Evolutionary conservation across 2,329 filamentous ascomycete species (phyloP).

Genomic region (Curvularia spicifera): DNA sequence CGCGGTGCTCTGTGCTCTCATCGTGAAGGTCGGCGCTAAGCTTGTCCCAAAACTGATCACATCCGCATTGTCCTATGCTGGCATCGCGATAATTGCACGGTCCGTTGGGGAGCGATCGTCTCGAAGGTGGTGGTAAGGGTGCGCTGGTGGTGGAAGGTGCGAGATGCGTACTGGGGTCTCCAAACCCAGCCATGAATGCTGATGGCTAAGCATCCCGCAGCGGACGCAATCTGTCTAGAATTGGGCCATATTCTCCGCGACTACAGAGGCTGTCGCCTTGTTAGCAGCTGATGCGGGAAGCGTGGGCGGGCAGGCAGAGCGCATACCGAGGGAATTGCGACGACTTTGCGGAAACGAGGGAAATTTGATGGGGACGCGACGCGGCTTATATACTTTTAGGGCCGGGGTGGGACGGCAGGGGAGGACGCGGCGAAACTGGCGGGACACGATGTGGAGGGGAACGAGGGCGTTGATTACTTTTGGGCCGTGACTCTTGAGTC

Average conservation of each 20-base stretch:
- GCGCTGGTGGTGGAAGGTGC: conserved; percentile 26
- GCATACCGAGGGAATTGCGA: conserved; percentile 41
- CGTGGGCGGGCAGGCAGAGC: conserved; percentile 27
- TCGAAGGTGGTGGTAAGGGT: conserved; percentile 29
- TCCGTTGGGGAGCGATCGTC: conserved; percentile 55
- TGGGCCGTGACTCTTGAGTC: conserved; percentile 36
- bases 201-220: conserved; percentile 42
- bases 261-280: conserved; percentile 28
- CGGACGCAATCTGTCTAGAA: conserved; percentile 37
- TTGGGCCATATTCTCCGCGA: conserved; percentile 36
- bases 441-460: conserved; percentile 24
- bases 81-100: conserved; percentile 61
- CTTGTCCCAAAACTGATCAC: conserved; percentile 59
- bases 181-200: conserved; percentile 47
- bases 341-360: conserved; percentile 25
- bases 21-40: conserved; percentile 43
- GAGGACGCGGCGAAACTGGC: conserved; percentile 19
- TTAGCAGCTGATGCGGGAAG: conserved; percentile 33
- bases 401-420: conserved; percentile 19
- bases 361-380: conserved; percentile 16
- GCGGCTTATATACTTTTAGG: conserved; percentile 25
- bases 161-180: conserved; percentile 31
- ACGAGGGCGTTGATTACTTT: conserved; percentile 33
- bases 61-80: conserved; percentile 58
- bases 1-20: conserved; percentile 32